These are phyloP conservation scores for Camptophora hylomeconis DNA, from an alignment of 2,329 filamentous ascomycete species.

Conservation along the genomic window DNA sequence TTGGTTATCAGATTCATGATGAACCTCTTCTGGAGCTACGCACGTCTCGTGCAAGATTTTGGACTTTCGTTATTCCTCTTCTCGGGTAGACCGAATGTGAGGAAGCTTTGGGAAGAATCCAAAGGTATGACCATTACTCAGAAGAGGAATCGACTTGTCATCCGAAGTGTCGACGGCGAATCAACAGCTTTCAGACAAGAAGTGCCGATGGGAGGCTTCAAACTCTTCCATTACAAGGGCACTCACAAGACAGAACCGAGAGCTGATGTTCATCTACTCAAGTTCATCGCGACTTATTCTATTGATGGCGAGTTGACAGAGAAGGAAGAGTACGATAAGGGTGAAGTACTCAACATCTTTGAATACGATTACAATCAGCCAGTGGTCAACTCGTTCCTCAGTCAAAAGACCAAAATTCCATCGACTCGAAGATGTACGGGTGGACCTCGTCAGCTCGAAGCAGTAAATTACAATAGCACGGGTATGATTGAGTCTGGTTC, in stretches of 20 bases:
- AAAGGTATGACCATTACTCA: slow-evolving; percentile 36
- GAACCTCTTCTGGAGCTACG: slow-evolving; percentile 37
- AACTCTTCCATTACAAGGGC: slow-evolving; percentile 26
- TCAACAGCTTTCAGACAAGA: slow-evolving; percentile 38
- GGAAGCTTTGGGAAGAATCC: slow-evolving; percentile 34
- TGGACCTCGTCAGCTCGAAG: slow-evolving; percentile 33
- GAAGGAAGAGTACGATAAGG: slow-evolving; percentile 33
- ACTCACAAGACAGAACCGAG: slow-evolving; percentile 34
- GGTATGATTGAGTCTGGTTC: slow-evolving; percentile 42
- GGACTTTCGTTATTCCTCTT: slow-evolving; percentile 36
- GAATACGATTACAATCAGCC: slow-evolving; percentile 33
- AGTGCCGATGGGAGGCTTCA: slow-evolving; percentile 26
- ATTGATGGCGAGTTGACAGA: slow-evolving; percentile 31
- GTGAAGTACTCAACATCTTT: slow-evolving; percentile 32
- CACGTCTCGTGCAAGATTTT: slow-evolving; percentile 30
- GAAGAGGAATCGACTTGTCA: slow-evolving; percentile 33
- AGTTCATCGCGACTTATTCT: slow-evolving; percentile 36
- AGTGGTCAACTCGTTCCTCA: neutral
- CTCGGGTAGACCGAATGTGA: slow-evolving; percentile 35
- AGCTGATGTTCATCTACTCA: slow-evolving; percentile 27
- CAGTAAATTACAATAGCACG: slow-evolving; percentile 39
- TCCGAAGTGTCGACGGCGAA: slow-evolving; percentile 34
- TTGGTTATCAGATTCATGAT: slow-evolving; percentile 28
- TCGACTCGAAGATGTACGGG: slow-evolving; percentile 33
- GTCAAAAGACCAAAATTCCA: slow-evolving; percentile 26